Percentiles rank a stretch among this genome's conserved stretches.
Evolutionary conservation across 2,329 filamentous ascomycete species (phyloP).

Genomic region (Didymellaceae sp.): DNA sequence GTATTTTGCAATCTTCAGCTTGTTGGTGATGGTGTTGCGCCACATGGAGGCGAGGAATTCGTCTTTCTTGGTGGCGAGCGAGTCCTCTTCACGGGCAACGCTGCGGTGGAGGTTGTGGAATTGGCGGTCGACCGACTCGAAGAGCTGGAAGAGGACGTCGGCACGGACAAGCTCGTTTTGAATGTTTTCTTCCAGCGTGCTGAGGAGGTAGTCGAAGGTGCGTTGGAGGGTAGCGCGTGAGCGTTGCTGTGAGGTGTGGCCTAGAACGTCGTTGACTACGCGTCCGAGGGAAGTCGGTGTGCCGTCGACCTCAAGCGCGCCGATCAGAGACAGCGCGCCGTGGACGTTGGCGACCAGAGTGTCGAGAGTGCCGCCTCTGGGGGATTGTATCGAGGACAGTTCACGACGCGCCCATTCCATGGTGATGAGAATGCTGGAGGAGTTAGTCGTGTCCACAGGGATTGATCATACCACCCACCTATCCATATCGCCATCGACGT

Average conservation of each 20-base stretch:
- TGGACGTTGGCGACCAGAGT: slow-evolving; percentile 86
- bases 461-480: slow-evolving; percentile 56
- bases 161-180: slow-evolving; percentile 82
- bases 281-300: slow-evolving; percentile 72
- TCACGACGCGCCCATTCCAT: slow-evolving; percentile 97
- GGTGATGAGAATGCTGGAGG: slow-evolving; percentile 77
- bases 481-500: slow-evolving; percentile 92
- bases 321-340: slow-evolving; percentile 71
- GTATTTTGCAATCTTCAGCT: slow-evolving; percentile 81
- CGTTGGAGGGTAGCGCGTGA: slow-evolving; percentile 81
- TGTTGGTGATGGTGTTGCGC: slow-evolving; percentile 82
- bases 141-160: slow-evolving; percentile 82
- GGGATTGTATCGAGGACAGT: slow-evolving; percentile 60
- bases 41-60: slow-evolving; percentile 85
- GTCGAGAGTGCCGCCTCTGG: slow-evolving; percentile 64
- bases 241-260: slow-evolving; percentile 79
- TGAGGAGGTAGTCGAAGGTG: slow-evolving; percentile 86
- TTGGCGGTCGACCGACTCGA: slow-evolving; percentile 88
- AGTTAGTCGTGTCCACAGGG: slow-evolving; percentile 8
- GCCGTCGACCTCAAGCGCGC: slow-evolving; percentile 46
- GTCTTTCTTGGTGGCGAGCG: slow-evolving; percentile 79
- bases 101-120: slow-evolving; percentile 87
- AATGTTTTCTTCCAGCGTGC: slow-evolving; percentile 87
- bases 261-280: slow-evolving; percentile 75
- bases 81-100: slow-evolving; percentile 81